Base-by-base conservation (phyloP, 805 yeast species). In the Metschnikowia peoriensis region DNA sequence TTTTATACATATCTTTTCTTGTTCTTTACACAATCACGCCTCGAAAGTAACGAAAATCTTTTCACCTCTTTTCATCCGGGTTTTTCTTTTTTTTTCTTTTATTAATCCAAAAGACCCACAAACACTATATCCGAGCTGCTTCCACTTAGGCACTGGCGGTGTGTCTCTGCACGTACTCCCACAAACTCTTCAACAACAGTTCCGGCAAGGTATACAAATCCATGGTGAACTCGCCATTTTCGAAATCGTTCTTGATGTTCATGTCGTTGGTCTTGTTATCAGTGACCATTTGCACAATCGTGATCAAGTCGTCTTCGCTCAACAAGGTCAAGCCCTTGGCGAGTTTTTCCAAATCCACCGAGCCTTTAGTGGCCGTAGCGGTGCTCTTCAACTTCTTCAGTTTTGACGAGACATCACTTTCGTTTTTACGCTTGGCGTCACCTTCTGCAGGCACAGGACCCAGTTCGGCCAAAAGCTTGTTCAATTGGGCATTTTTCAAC, bases 191-290 rank as follows among this genome's bases (percentile, higher is more conserved):
- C 67, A 94, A 80, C 67, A 94, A 76, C 41, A 88, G 83, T 67
- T 93, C 97, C 17, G 98, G 98, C 60, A 93, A 77, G 28, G 97
- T 92, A 70, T 84, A 92, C 61, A 93, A 80, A 72, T 93, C 99
- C 89, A 93, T 89, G 50, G 96, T 90, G 69, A 94, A 93, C 75
- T 94, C 98, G 49, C 99, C 99, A 63, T 89, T 93, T 56, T 93
- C 98, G 47, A 89, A 91, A 64, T 93, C 96, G 69, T 94, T 93
- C 67, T 92, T 92, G 62, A 93, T 87, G 71, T 88, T 91, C 96
- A 93, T 93, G 46, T 93, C 98, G 43, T 89, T 83, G 6, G 98
- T 90, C 66, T 89, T 83, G 73, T 94, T 94, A 69, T 93, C 98
- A 42, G 96, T 91, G 40, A 93, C 94, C 97, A 93, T 92, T 72